Percentiles rank a stretch among this genome's conserved stretches.
phyloP scores from a whole-genome alignment of 495 filamentous ascomycete genomes.

The Podospora fimiseda region DNA sequence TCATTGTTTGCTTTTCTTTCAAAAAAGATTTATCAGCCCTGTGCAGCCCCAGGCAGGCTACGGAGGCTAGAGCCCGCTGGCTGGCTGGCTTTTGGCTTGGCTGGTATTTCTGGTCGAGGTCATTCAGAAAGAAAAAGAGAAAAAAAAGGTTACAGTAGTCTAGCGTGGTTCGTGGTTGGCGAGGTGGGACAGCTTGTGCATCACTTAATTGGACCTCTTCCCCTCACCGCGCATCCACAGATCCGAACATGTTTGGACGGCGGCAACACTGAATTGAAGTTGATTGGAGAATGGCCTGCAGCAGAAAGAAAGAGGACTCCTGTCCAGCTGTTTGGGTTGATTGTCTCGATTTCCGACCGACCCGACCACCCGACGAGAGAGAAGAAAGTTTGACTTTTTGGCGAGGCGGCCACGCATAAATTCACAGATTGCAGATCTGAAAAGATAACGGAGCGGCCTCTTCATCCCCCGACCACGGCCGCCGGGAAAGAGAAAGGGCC shows the following conservation, averaged over 20 bases:
- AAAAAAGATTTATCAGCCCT: neutral
- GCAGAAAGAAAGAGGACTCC: no score
- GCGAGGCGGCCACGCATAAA: no score
- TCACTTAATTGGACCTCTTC: conserved; percentile 14
- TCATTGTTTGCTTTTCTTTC: no score
- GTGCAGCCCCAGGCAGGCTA: no score
- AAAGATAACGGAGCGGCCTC: conserved; percentile 2
- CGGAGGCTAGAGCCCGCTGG: no score
- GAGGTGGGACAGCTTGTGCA: conserved; percentile 1
- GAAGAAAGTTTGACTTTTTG: no score
- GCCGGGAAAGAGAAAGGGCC: neutral
- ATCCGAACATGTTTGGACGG: conserved; percentile 7
- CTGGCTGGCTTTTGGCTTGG: no score
- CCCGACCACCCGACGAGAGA: neutral
- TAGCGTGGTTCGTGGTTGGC: neutral
- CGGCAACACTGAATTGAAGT: conserved; percentile 12
- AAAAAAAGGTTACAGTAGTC: neutral
- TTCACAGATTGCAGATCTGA: neutral
- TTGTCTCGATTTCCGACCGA: neutral
- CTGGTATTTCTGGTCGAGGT: no score
- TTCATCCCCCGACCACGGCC: conserved; percentile 1
- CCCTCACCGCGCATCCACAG: conserved; percentile 7
- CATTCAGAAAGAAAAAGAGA: neutral
- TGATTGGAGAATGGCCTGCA: conserved; percentile 22
- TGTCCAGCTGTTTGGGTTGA: neutral